Percentiles rank a stretch among this genome's conserved stretches.
Conservation (phyloP, 495 filamentous ascomycete species). For the Penicillium lagena region DNA sequence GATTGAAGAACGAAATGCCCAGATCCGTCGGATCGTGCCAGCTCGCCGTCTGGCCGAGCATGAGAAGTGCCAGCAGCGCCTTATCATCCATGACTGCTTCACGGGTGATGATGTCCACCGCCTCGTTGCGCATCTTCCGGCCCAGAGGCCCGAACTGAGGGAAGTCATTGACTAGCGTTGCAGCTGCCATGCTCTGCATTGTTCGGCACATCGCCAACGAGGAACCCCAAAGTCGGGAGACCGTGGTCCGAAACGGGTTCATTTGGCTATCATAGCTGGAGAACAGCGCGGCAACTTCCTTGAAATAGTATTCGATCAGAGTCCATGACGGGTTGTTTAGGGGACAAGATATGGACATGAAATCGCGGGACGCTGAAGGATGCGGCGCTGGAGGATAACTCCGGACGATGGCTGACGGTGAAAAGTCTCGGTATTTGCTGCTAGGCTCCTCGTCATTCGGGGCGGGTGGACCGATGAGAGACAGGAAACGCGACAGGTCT, state of each 20-base stretch:
- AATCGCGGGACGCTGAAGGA: constrained; percentile 15
- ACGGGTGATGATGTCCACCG: constrained; percentile 39
- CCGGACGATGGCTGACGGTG: constrained; percentile 32
- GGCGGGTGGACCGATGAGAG: constrained; percentile 16
- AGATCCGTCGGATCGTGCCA: constrained; percentile 53
- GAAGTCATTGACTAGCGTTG: constrained; percentile 50
- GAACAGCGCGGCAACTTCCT: constrained; percentile 50
- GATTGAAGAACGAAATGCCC: constrained; percentile 44
- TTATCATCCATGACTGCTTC: constrained; percentile 41
- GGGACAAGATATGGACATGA: constrained; percentile 29
- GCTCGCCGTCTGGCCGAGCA: constrained; percentile 50
- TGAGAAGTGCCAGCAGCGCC: constrained; percentile 44
- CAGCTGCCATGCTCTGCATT: constrained; percentile 56
- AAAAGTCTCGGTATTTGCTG: constrained; percentile 24
- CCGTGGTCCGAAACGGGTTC: constrained; percentile 52
- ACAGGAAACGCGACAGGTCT: constrained; percentile 27
- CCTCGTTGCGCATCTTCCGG: constrained; percentile 45
- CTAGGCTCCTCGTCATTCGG: constrained; percentile 10
- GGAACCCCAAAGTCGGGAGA: constrained; percentile 49
- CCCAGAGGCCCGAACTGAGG: constrained; percentile 47
- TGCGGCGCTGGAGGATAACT: constrained; percentile 25
- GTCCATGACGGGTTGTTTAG: constrained; percentile 46
- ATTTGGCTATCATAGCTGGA: constrained; percentile 53
- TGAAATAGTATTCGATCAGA: constrained; percentile 55
- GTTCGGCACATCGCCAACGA: constrained; percentile 52